A percentile compares a stretch with the other conserved stretches of the same genome.
Conservation (phyloP, 208 protist genomes). For the Acanthamoeba sp. region DNA sequence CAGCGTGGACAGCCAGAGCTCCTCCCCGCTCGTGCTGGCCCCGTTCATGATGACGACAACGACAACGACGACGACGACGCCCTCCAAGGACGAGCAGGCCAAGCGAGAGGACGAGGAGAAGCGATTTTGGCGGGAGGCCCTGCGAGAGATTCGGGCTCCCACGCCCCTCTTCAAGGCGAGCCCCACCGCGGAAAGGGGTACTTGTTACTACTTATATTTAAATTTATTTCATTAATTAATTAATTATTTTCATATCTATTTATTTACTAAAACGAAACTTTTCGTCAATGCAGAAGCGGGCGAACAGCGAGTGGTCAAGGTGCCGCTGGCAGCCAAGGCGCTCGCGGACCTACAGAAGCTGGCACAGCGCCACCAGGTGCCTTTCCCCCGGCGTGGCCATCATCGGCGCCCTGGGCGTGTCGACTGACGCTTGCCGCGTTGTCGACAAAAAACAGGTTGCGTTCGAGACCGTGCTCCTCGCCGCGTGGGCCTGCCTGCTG, state of each 20-base stretch:
- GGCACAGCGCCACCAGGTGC: neutral
- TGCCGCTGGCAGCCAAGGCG: neutral
- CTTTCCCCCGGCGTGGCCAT: too few species aligned
- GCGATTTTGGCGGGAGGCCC: conserved; percentile 1
- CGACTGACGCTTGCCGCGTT: too few species aligned
- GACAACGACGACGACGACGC: neutral
- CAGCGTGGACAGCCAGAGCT: too few species aligned
- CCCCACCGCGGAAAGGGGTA: neutral
- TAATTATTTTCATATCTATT: too few species aligned
- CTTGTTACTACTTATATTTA: too few species aligned
- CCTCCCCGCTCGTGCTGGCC: neutral
- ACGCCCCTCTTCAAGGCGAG: conserved; percentile 13
- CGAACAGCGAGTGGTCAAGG: neutral
- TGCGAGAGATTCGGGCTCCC: conserved; percentile 6
- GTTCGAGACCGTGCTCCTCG: neutral
- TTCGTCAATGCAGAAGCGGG: neutral
- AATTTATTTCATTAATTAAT: too few species aligned
- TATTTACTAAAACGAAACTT: too few species aligned
- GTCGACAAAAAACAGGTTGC: too few species aligned
- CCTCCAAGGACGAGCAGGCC: neutral
- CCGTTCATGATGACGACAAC: too few species aligned
- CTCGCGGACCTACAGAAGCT: neutral
- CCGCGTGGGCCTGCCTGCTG: conserved; percentile 1
- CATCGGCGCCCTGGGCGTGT: too few species aligned
- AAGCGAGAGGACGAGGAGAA: conserved; percentile 33